Evolutionary conservation across 148 eudicot species (phyloP), one percentile per base, ranked within the genome.

Genomic region (Drosera capensis): DNA sequence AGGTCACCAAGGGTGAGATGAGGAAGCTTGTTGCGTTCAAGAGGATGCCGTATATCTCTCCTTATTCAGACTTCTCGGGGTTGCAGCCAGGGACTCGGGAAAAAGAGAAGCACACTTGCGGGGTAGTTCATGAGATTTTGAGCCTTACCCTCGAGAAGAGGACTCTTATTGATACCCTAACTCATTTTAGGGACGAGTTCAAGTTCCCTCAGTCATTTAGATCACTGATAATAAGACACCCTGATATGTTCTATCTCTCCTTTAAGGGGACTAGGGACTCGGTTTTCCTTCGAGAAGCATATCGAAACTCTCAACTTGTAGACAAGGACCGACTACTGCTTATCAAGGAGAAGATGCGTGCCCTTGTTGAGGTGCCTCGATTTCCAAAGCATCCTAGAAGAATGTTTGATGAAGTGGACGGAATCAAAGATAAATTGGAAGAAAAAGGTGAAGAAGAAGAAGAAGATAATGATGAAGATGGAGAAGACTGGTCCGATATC

Each of bases 31-130:
- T 35, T 55, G 62, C 68, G 49, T 92, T 92, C 56, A 78, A 80
- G 57, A 95, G 85, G 29, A 74, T 85, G 44, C 99, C 99, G 20
- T 81, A 65, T 57, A 68, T 85, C 58, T 92, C 99, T 8, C 99
- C 99, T 7, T 92, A 92, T 59, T 68, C 88, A 1, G 99, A 92
- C 68, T 92, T 92, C 54, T 85, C 99, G 5, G 60, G 59, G 19
- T 40, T 92, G 44, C 68, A 55, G 43, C 52, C 80, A 3, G 95
- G 95, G 57, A 64, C 83, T 9, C 53, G 43, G 3, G 95, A 76
- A 70, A 92, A 92, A 57, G 99, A 92, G 71, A 92, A 79, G 64
- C 99, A 92, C 55, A 94, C 95, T 25, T 81, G 94, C 67, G 94
- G 63, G 2, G 99, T 92, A 53, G 65, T 92, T 65, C 95, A 92